Conservation (phyloP, 2,329 filamentous ascomycete species). For the Trichoderma simmonsii region DNA sequence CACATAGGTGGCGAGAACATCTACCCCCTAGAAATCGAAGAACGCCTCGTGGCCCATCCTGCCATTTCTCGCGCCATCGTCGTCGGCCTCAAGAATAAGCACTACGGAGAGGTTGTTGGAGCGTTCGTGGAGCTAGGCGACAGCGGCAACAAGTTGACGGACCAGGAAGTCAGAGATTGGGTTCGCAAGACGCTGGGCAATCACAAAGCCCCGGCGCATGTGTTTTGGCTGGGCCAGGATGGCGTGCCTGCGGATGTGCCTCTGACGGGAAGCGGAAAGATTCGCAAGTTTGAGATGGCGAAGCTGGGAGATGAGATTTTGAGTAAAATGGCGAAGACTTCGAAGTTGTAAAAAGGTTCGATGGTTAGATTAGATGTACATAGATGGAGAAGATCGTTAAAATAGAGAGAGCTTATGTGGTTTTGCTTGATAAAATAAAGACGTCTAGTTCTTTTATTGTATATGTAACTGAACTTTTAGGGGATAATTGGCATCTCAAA, state of each 20-base stretch:
- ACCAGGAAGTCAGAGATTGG: conserved; percentile 60
- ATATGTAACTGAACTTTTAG: not conserved
- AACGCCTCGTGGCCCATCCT: conserved; percentile 64
- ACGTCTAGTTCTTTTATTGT: not conserved
- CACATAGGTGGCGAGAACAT: conserved; percentile 64
- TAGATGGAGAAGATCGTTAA: not conserved
- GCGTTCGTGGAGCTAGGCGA: conserved; percentile 54
- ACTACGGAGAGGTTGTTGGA: conserved; percentile 70
- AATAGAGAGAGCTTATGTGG: not conserved
- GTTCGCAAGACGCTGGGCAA: conserved; percentile 58
- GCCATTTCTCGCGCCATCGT: conserved; percentile 63
- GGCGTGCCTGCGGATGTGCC: conserved; percentile 55
- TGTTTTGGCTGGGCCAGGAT: conserved; percentile 72
- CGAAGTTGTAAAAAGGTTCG: conserved; percentile 42
- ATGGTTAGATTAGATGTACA: not conserved
- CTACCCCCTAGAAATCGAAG: conserved; percentile 74
- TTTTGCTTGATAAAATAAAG: not conserved
- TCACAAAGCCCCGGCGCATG: conserved; percentile 67
- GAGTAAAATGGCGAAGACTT: conserved; percentile 43
- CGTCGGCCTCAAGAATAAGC: conserved; percentile 65
- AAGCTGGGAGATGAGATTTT: conserved; percentile 54
- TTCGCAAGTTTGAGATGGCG: conserved; percentile 64
- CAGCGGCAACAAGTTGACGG: conserved; percentile 39
- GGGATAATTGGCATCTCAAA: not conserved
- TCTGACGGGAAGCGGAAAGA: conserved; percentile 69